Conservation (phyloP, 441 rosid genomes). For the Erysimum cheiri region DNA sequence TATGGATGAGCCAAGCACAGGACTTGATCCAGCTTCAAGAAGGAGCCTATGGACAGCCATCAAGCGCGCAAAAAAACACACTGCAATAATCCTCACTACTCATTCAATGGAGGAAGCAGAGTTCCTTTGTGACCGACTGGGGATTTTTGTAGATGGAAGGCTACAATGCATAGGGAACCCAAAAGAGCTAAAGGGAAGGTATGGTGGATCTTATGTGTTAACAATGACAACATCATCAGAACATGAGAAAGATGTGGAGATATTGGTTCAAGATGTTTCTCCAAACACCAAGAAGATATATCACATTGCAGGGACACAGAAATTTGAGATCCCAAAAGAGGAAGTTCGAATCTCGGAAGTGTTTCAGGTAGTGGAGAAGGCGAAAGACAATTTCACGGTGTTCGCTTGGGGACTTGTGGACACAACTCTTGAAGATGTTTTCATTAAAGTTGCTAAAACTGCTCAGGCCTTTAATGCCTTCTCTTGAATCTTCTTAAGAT, state of each 20-base stretch:
- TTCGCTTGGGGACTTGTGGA: slow-evolving; percentile 95
- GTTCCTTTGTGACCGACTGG: slow-evolving; percentile 84
- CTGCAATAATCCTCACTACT: slow-evolving; percentile 93
- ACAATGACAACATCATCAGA: slow-evolving; percentile 75
- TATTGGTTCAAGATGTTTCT: slow-evolving; percentile 60
- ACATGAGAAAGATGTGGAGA: slow-evolving; percentile 71
- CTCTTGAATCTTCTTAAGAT: slow-evolving; percentile 46
- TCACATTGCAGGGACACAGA: slow-evolving; percentile 88
- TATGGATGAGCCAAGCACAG: slow-evolving; percentile 99
- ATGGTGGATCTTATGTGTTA: slow-evolving; percentile 85
- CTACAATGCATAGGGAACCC: slow-evolving; percentile 95
- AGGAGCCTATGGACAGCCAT: slow-evolving; percentile 86
- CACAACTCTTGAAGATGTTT: slow-evolving; percentile 95
- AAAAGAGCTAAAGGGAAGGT: slow-evolving; percentile 87
- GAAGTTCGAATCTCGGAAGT: slow-evolving; percentile 78
- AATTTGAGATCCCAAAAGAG: slow-evolving; percentile 84
- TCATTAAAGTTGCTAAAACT: slow-evolving; percentile 84
- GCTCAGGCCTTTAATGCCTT: slow-evolving; percentile 54
- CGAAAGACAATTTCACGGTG: slow-evolving; percentile 72
- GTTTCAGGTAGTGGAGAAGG: slow-evolving; percentile 83
- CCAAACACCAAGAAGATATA: slow-evolving; percentile 73
- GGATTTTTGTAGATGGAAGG: slow-evolving; percentile 84
- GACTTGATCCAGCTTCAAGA: slow-evolving; percentile 97
- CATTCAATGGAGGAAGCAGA: slow-evolving; percentile 99
- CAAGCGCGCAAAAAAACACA: slow-evolving; percentile 75